These are phyloP conservation scores for Fusarium subglutinans DNA, from an alignment of 2,329 filamentous ascomycete genomes.

Conservation along the genomic window DNA sequence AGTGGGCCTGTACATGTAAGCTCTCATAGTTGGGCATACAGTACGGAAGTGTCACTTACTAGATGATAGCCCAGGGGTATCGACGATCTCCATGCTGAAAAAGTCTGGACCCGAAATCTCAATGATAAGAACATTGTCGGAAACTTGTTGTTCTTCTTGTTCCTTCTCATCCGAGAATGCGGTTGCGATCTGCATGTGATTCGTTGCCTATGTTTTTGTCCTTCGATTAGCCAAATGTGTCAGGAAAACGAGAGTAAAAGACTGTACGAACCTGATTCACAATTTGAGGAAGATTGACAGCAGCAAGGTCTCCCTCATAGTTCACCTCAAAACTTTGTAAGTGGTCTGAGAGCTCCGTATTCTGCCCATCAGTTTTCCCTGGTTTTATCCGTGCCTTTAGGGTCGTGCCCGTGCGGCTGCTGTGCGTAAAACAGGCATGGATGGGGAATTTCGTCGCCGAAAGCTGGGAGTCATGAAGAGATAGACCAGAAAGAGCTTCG, in stretches of 20 bases:
- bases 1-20: neutral
- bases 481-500: neutral
- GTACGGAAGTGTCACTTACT: neutral
- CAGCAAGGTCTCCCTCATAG: neutral
- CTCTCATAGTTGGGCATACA: fast-evolving
- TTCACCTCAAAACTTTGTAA: neutral
- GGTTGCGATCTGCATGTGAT: neutral
- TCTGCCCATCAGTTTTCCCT: neutral
- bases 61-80: neutral
- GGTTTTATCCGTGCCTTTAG: neutral
- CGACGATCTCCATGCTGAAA: neutral
- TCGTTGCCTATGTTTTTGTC: neutral
- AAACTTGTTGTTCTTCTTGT: neutral
- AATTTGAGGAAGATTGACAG: neutral
- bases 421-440: neutral
- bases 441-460: neutral
- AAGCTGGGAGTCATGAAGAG: neutral
- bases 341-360: neutral
- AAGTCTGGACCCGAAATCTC: neutral
- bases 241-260: fast-evolving
- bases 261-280: neutral
- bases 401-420: neutral
- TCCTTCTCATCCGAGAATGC: neutral
- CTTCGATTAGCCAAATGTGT: fast-evolving
- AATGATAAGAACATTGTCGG: neutral